Evolutionary conservation across 108 stramenopile genomes (phyloP).

Genomic region (Nitzschia putrida): DNA sequence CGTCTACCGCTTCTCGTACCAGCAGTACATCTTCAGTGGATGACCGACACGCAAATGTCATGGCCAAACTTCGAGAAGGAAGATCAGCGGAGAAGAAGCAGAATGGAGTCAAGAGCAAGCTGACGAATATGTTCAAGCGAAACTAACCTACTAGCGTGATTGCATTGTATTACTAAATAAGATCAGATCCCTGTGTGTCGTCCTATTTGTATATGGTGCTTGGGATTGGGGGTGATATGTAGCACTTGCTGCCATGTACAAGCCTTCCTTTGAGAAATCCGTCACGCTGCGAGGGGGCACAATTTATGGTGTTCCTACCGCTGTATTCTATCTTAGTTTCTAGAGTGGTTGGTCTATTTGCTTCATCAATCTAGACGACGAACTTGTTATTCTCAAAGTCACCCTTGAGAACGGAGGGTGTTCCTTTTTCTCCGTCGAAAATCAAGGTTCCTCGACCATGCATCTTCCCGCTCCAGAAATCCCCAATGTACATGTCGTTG

Average conservation of each 20-base stretch:
- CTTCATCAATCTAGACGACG: conserved; percentile 9
- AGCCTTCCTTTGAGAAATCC: too few species aligned
- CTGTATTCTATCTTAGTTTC: too few species aligned
- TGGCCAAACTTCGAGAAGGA: neutral
- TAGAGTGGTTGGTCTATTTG: too few species aligned
- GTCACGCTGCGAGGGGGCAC: too few species aligned
- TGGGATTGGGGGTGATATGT: too few species aligned
- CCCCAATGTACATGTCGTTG: conserved; percentile 11
- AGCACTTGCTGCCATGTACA: too few species aligned
- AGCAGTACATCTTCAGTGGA: neutral
- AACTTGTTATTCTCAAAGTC: conserved; percentile 14
- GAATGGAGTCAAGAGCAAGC: neutral
- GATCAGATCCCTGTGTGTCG: too few species aligned
- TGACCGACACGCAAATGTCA: neutral
- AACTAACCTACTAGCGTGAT: neutral
- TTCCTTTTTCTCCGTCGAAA: neutral
- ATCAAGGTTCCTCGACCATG: conserved; percentile 14
- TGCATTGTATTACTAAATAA: too few species aligned
- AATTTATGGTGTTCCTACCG: too few species aligned
- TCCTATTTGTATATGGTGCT: too few species aligned
- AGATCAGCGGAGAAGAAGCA: neutral
- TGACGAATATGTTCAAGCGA: neutral
- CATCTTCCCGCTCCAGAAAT: conserved; percentile 6
- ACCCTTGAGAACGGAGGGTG: neutral
- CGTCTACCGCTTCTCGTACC: neutral